Evolutionary conservation across 345 rosid species (phyloP).

Genomic region (Aquilaria sinensis): DNA sequence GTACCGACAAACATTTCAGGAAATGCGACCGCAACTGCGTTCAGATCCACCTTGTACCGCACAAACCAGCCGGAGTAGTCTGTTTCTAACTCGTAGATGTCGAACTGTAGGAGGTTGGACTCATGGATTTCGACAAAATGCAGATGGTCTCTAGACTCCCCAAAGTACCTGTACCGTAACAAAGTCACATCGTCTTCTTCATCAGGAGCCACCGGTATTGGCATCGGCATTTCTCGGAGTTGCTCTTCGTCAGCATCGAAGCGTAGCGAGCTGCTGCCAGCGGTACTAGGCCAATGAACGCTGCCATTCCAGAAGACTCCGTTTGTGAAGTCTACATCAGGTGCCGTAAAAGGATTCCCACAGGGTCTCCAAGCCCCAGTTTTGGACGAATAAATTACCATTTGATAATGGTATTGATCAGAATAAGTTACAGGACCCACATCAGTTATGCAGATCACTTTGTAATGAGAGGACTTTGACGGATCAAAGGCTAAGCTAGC

Average conservation of each 20-base stretch:
- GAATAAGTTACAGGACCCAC: too few relatives aligned
- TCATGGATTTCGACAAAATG: not conserved
- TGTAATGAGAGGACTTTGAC: too few relatives aligned
- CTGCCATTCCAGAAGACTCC: conserved; percentile 3
- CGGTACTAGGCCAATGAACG: conserved; percentile 3
- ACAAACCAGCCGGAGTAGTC: conserved; percentile 9
- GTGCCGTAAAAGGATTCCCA: not conserved
- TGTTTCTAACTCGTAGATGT: not conserved
- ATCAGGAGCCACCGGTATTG: too few relatives aligned
- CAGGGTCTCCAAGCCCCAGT: not conserved
- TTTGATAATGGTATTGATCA: too few relatives aligned
- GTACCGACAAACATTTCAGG: not conserved
- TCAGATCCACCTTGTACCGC: conserved; percentile 2
- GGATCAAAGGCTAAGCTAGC: too few relatives aligned
- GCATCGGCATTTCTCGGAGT: too few relatives aligned
- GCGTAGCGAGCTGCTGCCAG: not conserved
- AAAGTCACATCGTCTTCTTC: not conserved
- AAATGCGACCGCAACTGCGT: not conserved
- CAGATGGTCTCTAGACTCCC: not conserved
- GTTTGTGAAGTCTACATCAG: not conserved
- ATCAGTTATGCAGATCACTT: too few relatives aligned
- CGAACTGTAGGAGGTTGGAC: not conserved
- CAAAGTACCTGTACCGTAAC: conserved; percentile 3
- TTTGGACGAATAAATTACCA: not conserved
- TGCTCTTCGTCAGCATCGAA: too few relatives aligned